These are phyloP conservation scores for Candida dajiaensis DNA, from an alignment of 805 yeast genomes.

Conservation along the genomic window DNA sequence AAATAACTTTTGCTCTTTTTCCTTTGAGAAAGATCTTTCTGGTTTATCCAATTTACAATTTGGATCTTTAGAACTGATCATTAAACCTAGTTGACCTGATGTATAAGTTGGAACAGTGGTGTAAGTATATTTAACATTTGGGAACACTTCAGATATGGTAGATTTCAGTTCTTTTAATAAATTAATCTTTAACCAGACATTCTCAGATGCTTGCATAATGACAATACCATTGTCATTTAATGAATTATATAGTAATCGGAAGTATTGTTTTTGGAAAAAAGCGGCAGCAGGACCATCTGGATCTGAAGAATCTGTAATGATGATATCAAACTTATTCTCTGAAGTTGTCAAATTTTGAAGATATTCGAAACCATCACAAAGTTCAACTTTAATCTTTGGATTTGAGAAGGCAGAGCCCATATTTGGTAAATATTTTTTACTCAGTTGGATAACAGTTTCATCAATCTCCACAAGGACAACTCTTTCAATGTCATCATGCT, in stretches of 20 bases:
- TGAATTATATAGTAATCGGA: conserved; percentile 58
- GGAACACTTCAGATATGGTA: conserved; percentile 51
- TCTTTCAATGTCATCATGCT: conserved; percentile 57
- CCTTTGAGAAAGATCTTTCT: conserved; percentile 36
- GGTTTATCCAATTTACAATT: conserved; percentile 44
- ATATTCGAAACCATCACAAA: conserved; percentile 82
- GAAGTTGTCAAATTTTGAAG: conserved; percentile 38
- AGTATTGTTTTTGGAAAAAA: conserved; percentile 74
- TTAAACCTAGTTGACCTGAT: conserved; percentile 79
- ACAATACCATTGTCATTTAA: conserved; percentile 61
- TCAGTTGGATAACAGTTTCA: conserved; percentile 69
- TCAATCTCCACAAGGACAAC: conserved; percentile 88
- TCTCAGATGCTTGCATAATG: conserved; percentile 75
- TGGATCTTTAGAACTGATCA: conserved; percentile 60
- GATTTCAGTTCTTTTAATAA: conserved; percentile 42
- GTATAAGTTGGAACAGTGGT: conserved; percentile 86
- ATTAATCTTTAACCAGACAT: conserved; percentile 64
- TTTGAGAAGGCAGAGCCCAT: conserved; percentile 67
- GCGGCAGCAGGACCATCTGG: conserved; percentile 96
- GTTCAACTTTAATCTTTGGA: conserved; percentile 57
- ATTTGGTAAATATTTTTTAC: conserved; percentile 65
- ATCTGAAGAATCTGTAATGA: conserved; percentile 88
- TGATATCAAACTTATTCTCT: conserved; percentile 61
- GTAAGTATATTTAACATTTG: conserved; percentile 59
- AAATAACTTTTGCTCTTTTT: conserved; percentile 43